Evolutionary conservation across 2,329 filamentous ascomycete genomes (phyloP), one percentile per base, ranked within the genome.

Genomic region (Curvularia hawaiiensis): DNA sequence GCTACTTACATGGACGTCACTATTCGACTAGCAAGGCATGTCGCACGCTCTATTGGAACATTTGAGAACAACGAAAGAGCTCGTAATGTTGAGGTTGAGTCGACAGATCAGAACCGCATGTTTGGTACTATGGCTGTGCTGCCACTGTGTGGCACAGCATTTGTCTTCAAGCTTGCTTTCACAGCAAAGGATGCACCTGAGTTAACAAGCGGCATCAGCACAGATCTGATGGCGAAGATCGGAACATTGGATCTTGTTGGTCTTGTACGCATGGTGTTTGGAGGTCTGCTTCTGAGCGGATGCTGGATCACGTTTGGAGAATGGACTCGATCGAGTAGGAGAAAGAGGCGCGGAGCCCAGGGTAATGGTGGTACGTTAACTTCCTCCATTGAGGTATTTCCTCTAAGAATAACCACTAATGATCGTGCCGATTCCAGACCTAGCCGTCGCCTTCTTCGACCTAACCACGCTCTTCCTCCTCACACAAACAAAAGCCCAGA

Each of bases 121-220:
- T 71, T 74, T 58, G 70, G 63, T 6, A 65, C 62, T 3, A 56
- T 74, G 30, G 65, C 68, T 18, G 68, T 73, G 8, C 24, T 83
- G 11, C 67, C 77, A 8, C 63, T 87, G 3, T 78, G 82, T 3
- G 72, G 80, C 10, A 79, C 83, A 16, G 90, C 91, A 0, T 83
- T 95, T 22, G 82, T 88, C 4, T 99, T 98, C 82, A 99, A 99
- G 77, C 79, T 97, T 24, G 88, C 89, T 1, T 98, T 97, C 72
- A 95, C 92, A 0, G 85, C 87, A 46, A 88, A 92, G 52, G 95
- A 98, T 75, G 90, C 93, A 0, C 93, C 94, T 0, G 95, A 98
- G 74, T 82, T 97, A 20, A 75, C 79, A 9, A 73, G 65, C 12
- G 75, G 75, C 20, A 73, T 82, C 4, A 67, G 71, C 59, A 63